Evolutionary conservation across 192 early-diverging fungal genomes (phyloP).

Genomic region (Irineochytrium annulatum): DNA sequence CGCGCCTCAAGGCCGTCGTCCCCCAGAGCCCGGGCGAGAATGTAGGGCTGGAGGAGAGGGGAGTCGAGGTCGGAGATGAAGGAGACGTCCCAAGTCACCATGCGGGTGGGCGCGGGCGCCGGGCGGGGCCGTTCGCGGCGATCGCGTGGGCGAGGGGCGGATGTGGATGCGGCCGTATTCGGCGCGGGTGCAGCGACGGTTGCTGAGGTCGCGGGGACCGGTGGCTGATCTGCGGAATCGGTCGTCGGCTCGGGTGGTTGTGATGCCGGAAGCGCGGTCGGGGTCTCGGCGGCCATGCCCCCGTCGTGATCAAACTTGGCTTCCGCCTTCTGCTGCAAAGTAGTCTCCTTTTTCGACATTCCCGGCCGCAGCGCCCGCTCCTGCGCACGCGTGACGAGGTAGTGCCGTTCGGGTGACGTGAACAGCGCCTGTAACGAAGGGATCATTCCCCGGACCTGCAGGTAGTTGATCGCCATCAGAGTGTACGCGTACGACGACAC

Average conservation of each 20-base stretch:
- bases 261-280: neutral
- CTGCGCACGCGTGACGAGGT: slow-evolving; percentile 9
- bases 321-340: neutral
- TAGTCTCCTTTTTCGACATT: slow-evolving; percentile 11
- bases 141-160: neutral
- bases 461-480: slow-evolving; percentile 41
- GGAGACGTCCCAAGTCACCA: slow-evolving; percentile 26
- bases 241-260: neutral
- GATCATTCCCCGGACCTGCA: slow-evolving; percentile 35
- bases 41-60: neutral
- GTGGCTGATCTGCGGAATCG: neutral
- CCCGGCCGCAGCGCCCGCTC: slow-evolving; percentile 2
- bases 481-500: slow-evolving; percentile 42
- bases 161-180: neutral
- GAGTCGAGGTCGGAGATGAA: slow-evolving; percentile 17
- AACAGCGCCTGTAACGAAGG: slow-evolving; percentile 38
- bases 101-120: neutral
- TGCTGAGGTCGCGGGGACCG: neutral
- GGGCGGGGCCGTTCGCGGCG: neutral
- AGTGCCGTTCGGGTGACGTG: neutral
- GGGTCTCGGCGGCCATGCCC: too few relatives aligned
- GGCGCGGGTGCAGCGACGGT: neutral
- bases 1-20: neutral
- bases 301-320: slow-evolving; percentile 3
- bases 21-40: neutral